Conservation (phyloP, 352 stramenopile genomes). For the Elongisporangium senticosum region DNA sequence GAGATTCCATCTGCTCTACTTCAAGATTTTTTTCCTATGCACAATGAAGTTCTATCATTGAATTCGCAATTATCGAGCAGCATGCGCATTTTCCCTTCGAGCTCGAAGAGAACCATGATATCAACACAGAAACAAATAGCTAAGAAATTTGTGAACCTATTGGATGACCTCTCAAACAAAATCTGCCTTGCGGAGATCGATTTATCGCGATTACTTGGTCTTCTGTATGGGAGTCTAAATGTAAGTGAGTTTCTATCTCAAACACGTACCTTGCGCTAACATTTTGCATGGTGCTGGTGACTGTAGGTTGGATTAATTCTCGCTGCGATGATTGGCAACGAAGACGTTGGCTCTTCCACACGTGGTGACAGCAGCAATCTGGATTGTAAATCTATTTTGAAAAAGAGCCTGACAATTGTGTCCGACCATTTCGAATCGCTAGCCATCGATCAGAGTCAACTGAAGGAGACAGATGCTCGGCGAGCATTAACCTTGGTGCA, state of each 20-base stretch:
- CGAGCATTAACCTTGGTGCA: constrained; percentile 7
- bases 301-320: constrained; percentile 36
- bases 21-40: background rate
- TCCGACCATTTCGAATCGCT: constrained; percentile 39
- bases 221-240: constrained; percentile 32
- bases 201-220: constrained; percentile 18
- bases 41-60: background rate
- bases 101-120: constrained; percentile 19
- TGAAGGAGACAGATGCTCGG: constrained; percentile 9
- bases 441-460: constrained; percentile 30
- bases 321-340: constrained; percentile 28
- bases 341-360: constrained; percentile 10
- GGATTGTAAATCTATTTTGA: constrained; percentile 12
- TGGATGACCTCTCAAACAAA: constrained; percentile 34
- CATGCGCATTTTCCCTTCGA: constrained; percentile 17
- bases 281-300: background rate
- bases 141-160: constrained; percentile 25
- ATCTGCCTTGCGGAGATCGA: constrained; percentile 22
- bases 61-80: background rate
- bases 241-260: constrained; percentile 14
- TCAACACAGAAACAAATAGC: constrained; percentile 21
- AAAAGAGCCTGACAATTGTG: constrained; percentile 42
- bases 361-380: constrained; percentile 1
- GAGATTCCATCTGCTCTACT: constrained; percentile 18
- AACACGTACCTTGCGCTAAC: background rate